These are phyloP conservation scores for Agapanthus africanus DNA, from an alignment of 106 monocot genomes.

Conservation along the genomic window DNA sequence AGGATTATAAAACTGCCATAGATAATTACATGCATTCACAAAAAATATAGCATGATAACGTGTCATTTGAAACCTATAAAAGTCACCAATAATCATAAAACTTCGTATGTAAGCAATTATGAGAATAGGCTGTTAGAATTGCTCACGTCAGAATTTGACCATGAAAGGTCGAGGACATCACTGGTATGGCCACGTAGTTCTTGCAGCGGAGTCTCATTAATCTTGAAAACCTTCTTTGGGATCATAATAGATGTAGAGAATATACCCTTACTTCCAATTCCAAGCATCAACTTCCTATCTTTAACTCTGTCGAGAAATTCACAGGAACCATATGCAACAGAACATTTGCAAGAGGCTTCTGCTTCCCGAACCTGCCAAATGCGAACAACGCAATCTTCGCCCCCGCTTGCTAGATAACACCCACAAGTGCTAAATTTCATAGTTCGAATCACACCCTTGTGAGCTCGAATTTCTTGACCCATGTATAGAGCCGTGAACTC, in stretches of 20 bases:
- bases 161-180: slow-evolving; percentile 70
- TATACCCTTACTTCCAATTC: slow-evolving; percentile 15
- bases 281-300: slow-evolving; percentile 15
- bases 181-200: slow-evolving; percentile 55
- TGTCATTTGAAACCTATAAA: no score
- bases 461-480: slow-evolving; percentile 72
- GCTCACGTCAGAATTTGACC: slow-evolving; percentile 80
- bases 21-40: no score
- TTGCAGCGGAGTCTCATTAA: slow-evolving; percentile 52
- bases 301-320: slow-evolving; percentile 19
- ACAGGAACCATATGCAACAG: slow-evolving; percentile 9
- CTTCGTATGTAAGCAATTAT: no score
- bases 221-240: slow-evolving; percentile 54
- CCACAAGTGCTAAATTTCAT: slow-evolving; percentile 76
- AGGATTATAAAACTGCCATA: no score
- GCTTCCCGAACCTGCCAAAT: slow-evolving; percentile 67
- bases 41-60: no score
- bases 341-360: slow-evolving; percentile 29
- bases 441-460: slow-evolving; percentile 51
- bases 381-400: slow-evolving; percentile 69
- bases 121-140: not conserved
- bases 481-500: slow-evolving; percentile 52
- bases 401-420: slow-evolving; percentile 62
- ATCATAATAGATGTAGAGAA: slow-evolving; percentile 34
- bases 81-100: no score